Base-by-base conservation (phyloP, 2,329 filamentous ascomycete genomes). In the Arthrobotrys pseudoclavata region DNA sequence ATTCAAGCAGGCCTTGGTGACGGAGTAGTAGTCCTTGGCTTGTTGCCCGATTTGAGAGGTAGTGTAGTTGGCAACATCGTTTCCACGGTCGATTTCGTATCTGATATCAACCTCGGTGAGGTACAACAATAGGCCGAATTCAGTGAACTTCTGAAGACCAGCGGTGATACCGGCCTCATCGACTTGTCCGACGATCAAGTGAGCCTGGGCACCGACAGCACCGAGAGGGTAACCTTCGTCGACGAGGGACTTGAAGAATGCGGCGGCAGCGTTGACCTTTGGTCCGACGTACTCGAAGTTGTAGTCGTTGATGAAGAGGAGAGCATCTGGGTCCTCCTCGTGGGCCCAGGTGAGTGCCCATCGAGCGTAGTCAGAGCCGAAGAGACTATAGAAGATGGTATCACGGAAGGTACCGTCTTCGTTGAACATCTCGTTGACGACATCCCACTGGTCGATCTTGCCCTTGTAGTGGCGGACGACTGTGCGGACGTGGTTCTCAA, bases 221-320 rank as follows among this genome's bases (percentile, higher is more conserved):
- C 74, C 74, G 31, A 77, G 42, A 4, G 74, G 74, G 67, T 66
- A 77, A 18, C 67, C 67, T 42, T 77, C 50, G 52, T 71, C 37
- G 61, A 77, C 45, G 47, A 77, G 74, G 45, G 66, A 31, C 61
- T 71, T 62, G 74, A 77, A 77, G 40, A 88, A 84, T 37, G 84
- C 82, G 3, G 85, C 79, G 3, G 85, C 85, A 0, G 82, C 82
- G 61, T 84, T 83, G n/a, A 85, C 84, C 83, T 88, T 88, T 72
- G 84, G 81, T 18, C 83, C 82, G 71, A 84, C 84, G 70, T 83
- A 84, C 83, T 91, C 89, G 79, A 90, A 87, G 83, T 87, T 89
- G 85, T 90, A 91, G 83, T 89, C 88, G 82, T 89, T 89, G 83
- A 88, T 88, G 82, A 88, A 89, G 53, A 91, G 84, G 84, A 89